phyloP scores from a whole-genome alignment of 768 basidiomycete genomes.

The Trichaptum fuscoviolaceum region DNA sequence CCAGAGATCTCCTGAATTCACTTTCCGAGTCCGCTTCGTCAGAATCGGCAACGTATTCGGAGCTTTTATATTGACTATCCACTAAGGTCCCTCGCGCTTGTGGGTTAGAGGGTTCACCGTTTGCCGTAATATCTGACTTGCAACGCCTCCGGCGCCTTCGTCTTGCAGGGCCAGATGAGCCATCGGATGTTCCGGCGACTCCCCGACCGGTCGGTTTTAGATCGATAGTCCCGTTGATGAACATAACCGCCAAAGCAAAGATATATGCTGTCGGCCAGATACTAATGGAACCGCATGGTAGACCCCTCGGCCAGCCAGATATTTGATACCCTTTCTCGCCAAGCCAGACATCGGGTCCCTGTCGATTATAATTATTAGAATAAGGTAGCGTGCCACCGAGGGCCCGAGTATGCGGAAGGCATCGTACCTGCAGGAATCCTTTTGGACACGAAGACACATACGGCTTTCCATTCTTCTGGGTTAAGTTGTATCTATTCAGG shows the following conservation, averaged over 20 bases:
- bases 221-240: not conserved
- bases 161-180: not conserved
- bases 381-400: not conserved
- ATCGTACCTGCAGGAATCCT: not conserved
- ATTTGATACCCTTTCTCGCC: not conserved
- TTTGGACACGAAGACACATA: conserved; percentile 1
- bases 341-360: not conserved
- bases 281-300: not conserved
- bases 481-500: not conserved
- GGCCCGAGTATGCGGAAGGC: not conserved
- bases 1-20: too few relatives aligned
- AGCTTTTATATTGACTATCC: not conserved
- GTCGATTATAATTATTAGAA: not conserved
- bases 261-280: not conserved
- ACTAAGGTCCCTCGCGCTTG: not conserved
- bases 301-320: not conserved
- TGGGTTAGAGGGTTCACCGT: not conserved
- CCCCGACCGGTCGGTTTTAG: not conserved
- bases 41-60: not conserved
- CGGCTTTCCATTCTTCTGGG: not conserved
- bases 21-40: not conserved
- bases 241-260: not conserved
- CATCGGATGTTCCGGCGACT: not conserved
- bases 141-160: not conserved
- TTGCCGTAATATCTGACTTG: not conserved